Percentiles rank a stretch among this genome's conserved stretches.
These are phyloP conservation scores for Gracilaria gracilis DNA, from an alignment of 23 red algal species.

Conservation along the genomic window DNA sequence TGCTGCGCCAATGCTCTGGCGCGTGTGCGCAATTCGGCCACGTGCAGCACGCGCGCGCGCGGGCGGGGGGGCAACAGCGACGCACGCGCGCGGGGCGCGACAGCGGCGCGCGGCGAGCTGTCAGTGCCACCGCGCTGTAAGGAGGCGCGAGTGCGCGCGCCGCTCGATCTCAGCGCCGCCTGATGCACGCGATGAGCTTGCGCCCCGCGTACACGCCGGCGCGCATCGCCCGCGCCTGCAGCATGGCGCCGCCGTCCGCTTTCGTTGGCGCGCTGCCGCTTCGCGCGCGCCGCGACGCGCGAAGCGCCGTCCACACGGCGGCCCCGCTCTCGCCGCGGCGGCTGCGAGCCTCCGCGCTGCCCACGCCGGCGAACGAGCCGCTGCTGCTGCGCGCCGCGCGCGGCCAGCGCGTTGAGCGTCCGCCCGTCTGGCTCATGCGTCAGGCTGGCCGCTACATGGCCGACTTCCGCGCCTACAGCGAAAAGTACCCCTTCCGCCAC, in stretches of 20 bases:
- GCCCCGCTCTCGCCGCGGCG: background rate
- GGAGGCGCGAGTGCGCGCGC: background rate
- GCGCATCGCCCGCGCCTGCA: background rate
- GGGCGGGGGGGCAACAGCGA: too few relatives aligned
- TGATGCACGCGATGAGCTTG: background rate
- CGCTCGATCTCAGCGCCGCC: background rate
- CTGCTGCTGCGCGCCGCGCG: slow-evolving; percentile 81
- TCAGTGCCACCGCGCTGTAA: slow-evolving; percentile 16
- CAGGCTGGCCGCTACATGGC: slow-evolving; percentile 97
- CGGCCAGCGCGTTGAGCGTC: slow-evolving; percentile 61
- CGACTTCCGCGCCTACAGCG: slow-evolving; percentile 81
- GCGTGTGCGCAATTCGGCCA: too few relatives aligned
- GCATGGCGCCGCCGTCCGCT: background rate
- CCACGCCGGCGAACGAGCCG: slow-evolving; percentile 17
- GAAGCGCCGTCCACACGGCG: background rate
- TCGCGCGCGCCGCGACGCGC: too few relatives aligned
- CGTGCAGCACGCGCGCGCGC: background rate
- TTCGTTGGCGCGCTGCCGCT: background rate
- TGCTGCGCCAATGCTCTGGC: background rate
- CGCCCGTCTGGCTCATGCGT: slow-evolving; percentile 97
- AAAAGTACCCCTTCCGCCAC: slow-evolving; percentile 79
- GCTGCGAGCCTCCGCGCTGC: background rate
- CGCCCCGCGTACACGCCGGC: background rate
- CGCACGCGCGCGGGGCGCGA: background rate
- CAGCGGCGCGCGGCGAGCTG: background rate